These are phyloP conservation scores for Citeromyces nyonsensis DNA, from an alignment of 805 yeast species.

Conservation along the genomic window DNA sequence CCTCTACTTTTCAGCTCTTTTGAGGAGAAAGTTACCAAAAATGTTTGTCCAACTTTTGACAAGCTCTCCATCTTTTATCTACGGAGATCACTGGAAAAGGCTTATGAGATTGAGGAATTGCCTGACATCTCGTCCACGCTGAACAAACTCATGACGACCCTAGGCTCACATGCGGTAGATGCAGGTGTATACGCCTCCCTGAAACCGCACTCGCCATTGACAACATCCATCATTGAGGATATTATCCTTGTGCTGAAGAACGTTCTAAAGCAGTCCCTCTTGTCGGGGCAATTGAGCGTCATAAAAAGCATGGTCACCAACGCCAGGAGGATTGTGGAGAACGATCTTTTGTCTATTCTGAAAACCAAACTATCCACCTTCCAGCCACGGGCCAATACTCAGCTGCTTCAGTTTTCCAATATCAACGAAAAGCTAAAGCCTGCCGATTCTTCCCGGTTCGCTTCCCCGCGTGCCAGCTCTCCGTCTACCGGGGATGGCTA, in stretches of 20 bases:
- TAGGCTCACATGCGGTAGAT: constrained; percentile 7
- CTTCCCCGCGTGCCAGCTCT: constrained; percentile 14
- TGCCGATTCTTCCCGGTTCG: constrained; percentile 6
- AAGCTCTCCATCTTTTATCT: constrained; percentile 49
- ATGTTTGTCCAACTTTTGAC: constrained; percentile 50
- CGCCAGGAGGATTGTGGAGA: constrained; percentile 42
- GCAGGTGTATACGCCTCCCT: constrained; percentile 5
- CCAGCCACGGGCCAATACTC: constrained; percentile 20
- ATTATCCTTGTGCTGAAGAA: constrained; percentile 58
- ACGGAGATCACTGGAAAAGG: constrained; percentile 67
- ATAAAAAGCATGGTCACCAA: constrained; percentile 39
- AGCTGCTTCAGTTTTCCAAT: constrained; percentile 10
- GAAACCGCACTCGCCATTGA: constrained; percentile 44
- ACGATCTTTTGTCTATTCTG: constrained; percentile 45
- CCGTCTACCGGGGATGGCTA: constrained; percentile 6
- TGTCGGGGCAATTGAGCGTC: constrained; percentile 51
- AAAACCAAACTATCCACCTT: constrained; percentile 26
- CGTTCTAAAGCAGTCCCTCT: constrained; percentile 46
- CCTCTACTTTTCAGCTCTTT: constrained; percentile 40
- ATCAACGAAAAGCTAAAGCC: constrained; percentile 3
- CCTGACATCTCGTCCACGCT: constrained; percentile 34
- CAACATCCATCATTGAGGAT: constrained; percentile 81
- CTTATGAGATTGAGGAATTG: constrained; percentile 64
- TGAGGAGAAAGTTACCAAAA: constrained; percentile 33
- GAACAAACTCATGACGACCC: constrained; percentile 11